Conservation (phyloP, 169 alveolate genomes). For the Theileria orientalis region DNA sequence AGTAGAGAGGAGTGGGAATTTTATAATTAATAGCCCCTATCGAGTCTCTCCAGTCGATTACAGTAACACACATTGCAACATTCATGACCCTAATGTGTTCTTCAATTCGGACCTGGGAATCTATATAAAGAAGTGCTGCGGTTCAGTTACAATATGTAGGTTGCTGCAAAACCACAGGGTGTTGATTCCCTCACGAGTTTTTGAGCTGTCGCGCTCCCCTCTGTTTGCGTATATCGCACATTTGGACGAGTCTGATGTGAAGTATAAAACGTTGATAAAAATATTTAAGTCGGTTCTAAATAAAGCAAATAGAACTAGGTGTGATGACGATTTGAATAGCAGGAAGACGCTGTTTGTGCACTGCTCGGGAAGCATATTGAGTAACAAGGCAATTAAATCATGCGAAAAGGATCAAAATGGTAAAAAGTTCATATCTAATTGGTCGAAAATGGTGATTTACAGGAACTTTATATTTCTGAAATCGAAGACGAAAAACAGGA, state of each 20-base stretch:
- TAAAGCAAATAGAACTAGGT: background rate
- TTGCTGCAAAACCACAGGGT: background rate
- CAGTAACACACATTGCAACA: background rate
- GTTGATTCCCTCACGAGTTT: constrained; percentile 4
- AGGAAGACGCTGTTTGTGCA: constrained; percentile 26
- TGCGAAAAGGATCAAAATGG: background rate
- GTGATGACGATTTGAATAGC: background rate
- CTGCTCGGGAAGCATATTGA: constrained; percentile 39
- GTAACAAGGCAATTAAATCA: constrained; percentile 3
- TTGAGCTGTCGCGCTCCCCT: background rate
- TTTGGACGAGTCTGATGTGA: background rate
- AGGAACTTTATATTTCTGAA: background rate
- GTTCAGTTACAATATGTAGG: background rate
- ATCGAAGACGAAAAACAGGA: background rate
- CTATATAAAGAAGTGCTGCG: background rate
- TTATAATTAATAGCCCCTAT: no score
- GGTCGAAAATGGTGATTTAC: constrained; percentile 7
- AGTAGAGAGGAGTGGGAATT: no score
- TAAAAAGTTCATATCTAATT: background rate
- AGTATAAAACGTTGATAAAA: background rate
- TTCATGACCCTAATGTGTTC: background rate
- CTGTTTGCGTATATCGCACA: background rate
- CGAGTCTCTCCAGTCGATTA: no score
- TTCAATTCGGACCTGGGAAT: constrained; percentile 7
- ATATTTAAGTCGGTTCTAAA: background rate